Evolutionary conservation across 768 basidiomycete genomes (phyloP).

Genomic region (Chalciporus sphaerocephalus): DNA sequence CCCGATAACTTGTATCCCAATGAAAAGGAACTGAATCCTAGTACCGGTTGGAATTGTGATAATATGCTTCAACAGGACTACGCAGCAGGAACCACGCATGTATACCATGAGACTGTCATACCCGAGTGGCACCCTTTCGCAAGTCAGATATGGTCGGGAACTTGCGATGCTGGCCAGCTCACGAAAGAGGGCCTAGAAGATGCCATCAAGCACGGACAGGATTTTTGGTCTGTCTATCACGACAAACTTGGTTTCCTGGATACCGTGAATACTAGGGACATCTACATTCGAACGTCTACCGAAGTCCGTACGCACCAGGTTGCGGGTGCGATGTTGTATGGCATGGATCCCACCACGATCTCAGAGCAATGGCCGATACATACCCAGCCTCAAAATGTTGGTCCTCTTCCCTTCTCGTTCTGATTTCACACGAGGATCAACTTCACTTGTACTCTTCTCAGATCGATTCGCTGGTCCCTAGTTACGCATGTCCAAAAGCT

Average conservation of each 20-base stretch:
- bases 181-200: constrained; percentile 43
- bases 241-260: constrained; percentile 35
- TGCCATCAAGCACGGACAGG: constrained; percentile 44
- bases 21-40: constrained; percentile 39
- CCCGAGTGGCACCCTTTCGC: constrained; percentile 44
- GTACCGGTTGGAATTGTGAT: constrained; percentile 39
- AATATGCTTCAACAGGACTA: constrained; percentile 37
- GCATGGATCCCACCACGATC: constrained; percentile 39
- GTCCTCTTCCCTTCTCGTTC: not conserved
- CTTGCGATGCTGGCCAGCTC: constrained; percentile 46
- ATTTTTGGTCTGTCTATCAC: constrained; percentile 45
- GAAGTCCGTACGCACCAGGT: constrained; percentile 48
- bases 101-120: constrained; percentile 38
- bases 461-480: constrained; percentile 48
- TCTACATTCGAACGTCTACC: constrained; percentile 42
- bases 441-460: constrained; percentile 9
- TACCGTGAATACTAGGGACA: constrained; percentile 32
- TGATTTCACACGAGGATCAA: not conserved
- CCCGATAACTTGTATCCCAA: constrained; percentile 47
- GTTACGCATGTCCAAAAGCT: constrained; percentile 42
- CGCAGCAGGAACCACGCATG: constrained; percentile 32
- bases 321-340: constrained; percentile 41
- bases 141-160: constrained; percentile 42
- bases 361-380: constrained; percentile 35
- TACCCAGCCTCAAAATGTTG: constrained; percentile 41